Percentiles rank a stretch among this genome's conserved stretches.
These are phyloP conservation scores for Vicia villosa DNA, from an alignment of 306 rosid genomes.

Conservation along the genomic window DNA sequence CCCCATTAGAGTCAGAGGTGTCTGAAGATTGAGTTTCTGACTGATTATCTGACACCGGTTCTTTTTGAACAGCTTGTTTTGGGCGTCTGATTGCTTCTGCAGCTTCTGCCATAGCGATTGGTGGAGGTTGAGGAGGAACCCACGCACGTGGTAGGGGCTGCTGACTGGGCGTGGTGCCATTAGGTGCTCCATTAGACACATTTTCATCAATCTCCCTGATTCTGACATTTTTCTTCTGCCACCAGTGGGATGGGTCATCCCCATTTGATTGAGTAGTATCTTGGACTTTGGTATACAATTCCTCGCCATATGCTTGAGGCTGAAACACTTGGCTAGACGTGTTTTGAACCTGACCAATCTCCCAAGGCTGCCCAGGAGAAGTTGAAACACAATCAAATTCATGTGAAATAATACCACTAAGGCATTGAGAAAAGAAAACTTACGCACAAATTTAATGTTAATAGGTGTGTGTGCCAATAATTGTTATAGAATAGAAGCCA, in stretches of 20 bases:
- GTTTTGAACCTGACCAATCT: slow-evolving; percentile 60
- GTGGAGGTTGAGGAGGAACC: slow-evolving; percentile 99
- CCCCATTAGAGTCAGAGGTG: slow-evolving; percentile 58
- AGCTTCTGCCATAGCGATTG: slow-evolving; percentile 77
- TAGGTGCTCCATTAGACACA: slow-evolving; percentile 53
- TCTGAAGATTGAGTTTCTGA: slow-evolving; percentile 47
- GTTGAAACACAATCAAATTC: slow-evolving; percentile 42
- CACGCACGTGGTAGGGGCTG: slow-evolving; percentile 61
- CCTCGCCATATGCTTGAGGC: slow-evolving; percentile 53
- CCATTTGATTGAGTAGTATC: slow-evolving; percentile 54
- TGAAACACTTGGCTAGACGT: slow-evolving; percentile 51
- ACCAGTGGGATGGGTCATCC: slow-evolving; percentile 62
- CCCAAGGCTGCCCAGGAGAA: slow-evolving; percentile 82
- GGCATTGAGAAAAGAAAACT: slow-evolving; percentile 22
- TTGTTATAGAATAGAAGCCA: slow-evolving; percentile 14
- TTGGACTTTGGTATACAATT: slow-evolving; percentile 44
- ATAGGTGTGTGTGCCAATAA: not conserved
- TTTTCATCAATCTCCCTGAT: slow-evolving; percentile 65
- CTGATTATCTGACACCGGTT: slow-evolving; percentile 54
- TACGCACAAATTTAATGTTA: slow-evolving; percentile 4
- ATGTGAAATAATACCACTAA: slow-evolving; percentile 14
- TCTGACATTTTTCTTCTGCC: slow-evolving; percentile 70
- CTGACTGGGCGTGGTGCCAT: slow-evolving; percentile 47
- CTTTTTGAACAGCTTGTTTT: slow-evolving; percentile 60
- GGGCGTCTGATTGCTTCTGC: slow-evolving; percentile 96